Evolutionary conservation across 352 stramenopile species (phyloP), one percentile per base, ranked within the genome.

Genomic region (Phytophthora podocarpi): DNA sequence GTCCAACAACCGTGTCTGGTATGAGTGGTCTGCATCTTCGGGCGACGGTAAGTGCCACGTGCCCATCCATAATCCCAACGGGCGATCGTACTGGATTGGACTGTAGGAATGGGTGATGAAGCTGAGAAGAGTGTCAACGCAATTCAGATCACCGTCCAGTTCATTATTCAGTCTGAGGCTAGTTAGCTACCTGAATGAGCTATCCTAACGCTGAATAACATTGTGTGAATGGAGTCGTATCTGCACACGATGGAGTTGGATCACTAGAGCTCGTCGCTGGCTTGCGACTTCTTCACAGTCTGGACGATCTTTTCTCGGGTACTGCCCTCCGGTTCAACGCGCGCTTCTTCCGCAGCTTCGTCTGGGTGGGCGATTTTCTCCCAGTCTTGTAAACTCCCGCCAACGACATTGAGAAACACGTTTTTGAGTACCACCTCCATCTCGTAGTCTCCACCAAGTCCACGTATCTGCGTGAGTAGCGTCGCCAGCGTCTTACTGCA

Each of bases 21-120:
- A 99, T 71, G 97, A 99, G 85, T 99, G 97, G 97, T 83, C 90
- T 27, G 70, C 97, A 12, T 84, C 78, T 21, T 77, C 80, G 13
- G 69, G 67, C 30, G 61, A 73, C 21, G 74, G 54, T 27, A 77
- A 70, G 45, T 48, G 45, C 42, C 63, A 80, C 15, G 85, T 87
- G 13, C 82, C 90, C 0, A 91, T 99, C 52, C 97, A 99, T 64
- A 99, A 99, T 72, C 89, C 95, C 6, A 98, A 98, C 61, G 97
- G 97, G 16, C 77, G 95, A 42, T 98, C 88, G 0, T 98, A 98
- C 67, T 93, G 92, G 81, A 98, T 99, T 64, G 92, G 93, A 5
- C 75, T 99, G 37, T 98, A 89, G 35, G 48, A 36, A 49, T 27
- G n/a, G 31, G 15, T 12, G 13, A 31, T 32, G 16, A 46, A 46